Evolutionary conservation across 805 yeast species (phyloP).

Genomic region (Lipomyces starkeyi): DNA sequence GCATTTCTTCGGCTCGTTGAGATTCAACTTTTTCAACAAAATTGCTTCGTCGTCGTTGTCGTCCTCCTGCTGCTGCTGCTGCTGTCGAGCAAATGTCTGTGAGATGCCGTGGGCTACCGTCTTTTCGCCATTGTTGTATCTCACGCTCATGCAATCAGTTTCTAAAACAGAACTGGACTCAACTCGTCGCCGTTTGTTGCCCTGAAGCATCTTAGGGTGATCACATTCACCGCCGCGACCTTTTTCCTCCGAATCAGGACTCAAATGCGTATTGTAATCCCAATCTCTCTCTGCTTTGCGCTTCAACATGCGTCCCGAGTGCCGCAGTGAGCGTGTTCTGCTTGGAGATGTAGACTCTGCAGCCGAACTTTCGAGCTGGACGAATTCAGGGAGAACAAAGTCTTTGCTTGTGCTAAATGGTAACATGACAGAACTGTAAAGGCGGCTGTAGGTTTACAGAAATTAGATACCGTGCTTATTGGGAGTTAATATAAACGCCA

Average conservation of each 20-base stretch:
- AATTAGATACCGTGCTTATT: no score
- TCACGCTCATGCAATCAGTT: background rate
- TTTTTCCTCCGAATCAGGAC: background rate
- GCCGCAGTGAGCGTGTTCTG: background rate
- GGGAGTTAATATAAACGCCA: no score
- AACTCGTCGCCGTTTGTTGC: background rate
- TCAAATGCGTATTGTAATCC: background rate
- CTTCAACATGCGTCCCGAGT: background rate
- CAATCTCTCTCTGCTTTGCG: background rate
- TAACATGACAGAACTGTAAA: background rate
- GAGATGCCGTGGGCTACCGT: background rate
- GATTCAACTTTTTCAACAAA: background rate
- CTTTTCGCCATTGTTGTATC: background rate
- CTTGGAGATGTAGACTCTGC: background rate
- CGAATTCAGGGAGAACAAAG: background rate
- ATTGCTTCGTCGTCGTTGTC: background rate
- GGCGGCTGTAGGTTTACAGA: no score
- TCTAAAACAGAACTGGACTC: background rate
- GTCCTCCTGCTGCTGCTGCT: no score
- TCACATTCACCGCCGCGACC: background rate
- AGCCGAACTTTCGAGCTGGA: background rate
- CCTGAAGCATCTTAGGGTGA: background rate
- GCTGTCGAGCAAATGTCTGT: background rate
- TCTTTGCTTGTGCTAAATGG: background rate
- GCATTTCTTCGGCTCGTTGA: background rate